Evolutionary conservation across 176 grass and related monocot genomes (phyloP).

Genomic region (Lolium rigidum): DNA sequence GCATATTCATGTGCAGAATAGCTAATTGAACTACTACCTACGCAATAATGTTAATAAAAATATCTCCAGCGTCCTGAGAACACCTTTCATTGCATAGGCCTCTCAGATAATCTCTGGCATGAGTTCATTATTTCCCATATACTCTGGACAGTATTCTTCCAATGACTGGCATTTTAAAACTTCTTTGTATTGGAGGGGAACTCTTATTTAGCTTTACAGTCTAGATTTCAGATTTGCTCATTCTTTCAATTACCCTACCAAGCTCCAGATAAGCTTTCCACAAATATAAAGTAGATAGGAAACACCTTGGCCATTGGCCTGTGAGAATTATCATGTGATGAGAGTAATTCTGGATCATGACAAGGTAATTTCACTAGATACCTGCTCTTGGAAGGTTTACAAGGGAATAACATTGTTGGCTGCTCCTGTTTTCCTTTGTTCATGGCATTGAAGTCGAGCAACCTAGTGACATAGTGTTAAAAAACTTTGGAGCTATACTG

Average conservation of each 20-base stretch:
- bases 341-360: too few relatives aligned
- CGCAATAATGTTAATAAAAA: background rate
- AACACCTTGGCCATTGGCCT: background rate
- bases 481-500: background rate
- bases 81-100: background rate
- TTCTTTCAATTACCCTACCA: background rate
- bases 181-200: background rate
- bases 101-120: background rate
- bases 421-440: background rate
- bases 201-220: conserved; percentile 9
- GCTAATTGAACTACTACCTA: background rate
- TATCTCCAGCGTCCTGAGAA: background rate
- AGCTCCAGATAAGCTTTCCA: conserved; percentile 7
- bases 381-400: background rate
- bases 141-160: background rate
- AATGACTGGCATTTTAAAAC: background rate
- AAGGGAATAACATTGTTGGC: background rate
- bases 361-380: background rate
- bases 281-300: background rate
- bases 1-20: background rate
- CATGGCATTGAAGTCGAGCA: background rate
- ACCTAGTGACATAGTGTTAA: background rate
- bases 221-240: background rate
- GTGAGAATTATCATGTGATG: background rate
- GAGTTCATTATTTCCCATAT: background rate